Evolutionary conservation across 805 yeast species (phyloP).

Genomic region (Brettanomyces sp.): DNA sequence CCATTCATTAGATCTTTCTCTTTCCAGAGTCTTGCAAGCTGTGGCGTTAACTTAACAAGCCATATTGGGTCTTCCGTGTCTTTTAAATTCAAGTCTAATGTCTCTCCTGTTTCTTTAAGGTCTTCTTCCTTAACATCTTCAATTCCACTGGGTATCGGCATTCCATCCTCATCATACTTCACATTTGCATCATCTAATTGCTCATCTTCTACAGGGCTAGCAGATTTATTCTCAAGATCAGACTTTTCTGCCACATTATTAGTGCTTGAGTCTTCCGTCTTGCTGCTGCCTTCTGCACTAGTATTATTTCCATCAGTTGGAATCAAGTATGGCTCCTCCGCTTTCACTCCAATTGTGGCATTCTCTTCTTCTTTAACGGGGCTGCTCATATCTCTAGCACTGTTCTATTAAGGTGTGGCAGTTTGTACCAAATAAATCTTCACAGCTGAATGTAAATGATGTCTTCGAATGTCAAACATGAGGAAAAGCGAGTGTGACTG

Average conservation of each 20-base stretch:
- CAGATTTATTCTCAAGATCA: not conserved
- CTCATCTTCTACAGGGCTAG: constrained; percentile 6
- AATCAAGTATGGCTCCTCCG: too few species aligned
- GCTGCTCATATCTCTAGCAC: not conserved
- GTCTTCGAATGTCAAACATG: too few species aligned
- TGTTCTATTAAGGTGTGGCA: too few species aligned
- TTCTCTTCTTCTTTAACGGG: not conserved
- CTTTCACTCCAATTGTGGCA: too few species aligned
- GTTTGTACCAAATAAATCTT: too few species aligned
- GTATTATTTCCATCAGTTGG: too few species aligned
- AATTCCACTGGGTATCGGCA: constrained; percentile 26
- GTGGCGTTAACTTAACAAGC: constrained; percentile 86
- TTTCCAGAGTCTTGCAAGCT: constrained; percentile 75
- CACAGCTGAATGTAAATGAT: too few species aligned
- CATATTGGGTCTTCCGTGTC: constrained; percentile 68
- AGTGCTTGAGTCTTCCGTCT: too few species aligned
- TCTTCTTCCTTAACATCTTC: constrained; percentile 26
- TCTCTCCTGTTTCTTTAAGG: constrained; percentile 42
- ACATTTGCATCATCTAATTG: constrained; percentile 9
- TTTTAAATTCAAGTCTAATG: constrained; percentile 66
- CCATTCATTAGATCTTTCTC: constrained; percentile 56
- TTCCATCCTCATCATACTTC: constrained; percentile 22
- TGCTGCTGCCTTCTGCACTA: too few species aligned
- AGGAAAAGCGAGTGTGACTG: too few species aligned
- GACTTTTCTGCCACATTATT: too few species aligned